Base-by-base conservation (phyloP, 148 eudicot species). In the Diospyros kaki region DNA sequence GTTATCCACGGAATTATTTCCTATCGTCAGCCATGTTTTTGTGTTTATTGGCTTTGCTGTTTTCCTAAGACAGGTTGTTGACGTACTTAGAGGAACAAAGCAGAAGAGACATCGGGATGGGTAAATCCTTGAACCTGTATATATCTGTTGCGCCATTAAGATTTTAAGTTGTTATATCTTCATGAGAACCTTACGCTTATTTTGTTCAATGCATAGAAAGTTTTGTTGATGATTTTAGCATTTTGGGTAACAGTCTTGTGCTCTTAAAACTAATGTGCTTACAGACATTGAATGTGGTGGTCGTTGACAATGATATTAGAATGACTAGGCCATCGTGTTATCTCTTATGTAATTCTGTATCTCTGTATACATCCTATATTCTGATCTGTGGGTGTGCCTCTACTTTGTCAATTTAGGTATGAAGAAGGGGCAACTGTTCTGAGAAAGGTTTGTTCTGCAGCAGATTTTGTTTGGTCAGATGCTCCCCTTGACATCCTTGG, bases 91-190 rank as follows among this genome's bases (percentile, higher is more conserved):
- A 77, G 84, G 75, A 68, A 79, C 88, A 76, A 91, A 93, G 83
- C 88, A 86, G 42, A 91, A 90, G 84, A 81, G 92, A 73, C 88
- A 87, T 76, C 98, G 98, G 80, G 93, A 86, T 75, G 98, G 98
- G 97, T 94, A 81, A 73, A 17, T 41, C 62, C 64, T 55, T 9
- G n/a, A 58, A 73, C 75, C 45, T 40, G 64, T 52, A 62, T n/a
- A 58, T 54, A 51, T 67, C 51, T 48, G 6, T 59, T 63, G n/a
- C 15, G 41, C 50, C 59, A 6, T 44, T 66, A 43, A 28, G 13
- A 5, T n/a, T 54, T 54, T 48, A 48, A 28, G 13, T 72, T 14
- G 5, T 41, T 75, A 5, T 10, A 43, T 55, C 55, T 66, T 55
- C 12, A 18, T 42, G 71, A 8, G 38, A 55, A 5, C 9, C 28